A percentile compares a stretch with the other conserved stretches of the same genome.
These are phyloP conservation scores for Epichloe gansuensis DNA, from an alignment of 2,329 filamentous ascomycete species.

Conservation along the genomic window DNA sequence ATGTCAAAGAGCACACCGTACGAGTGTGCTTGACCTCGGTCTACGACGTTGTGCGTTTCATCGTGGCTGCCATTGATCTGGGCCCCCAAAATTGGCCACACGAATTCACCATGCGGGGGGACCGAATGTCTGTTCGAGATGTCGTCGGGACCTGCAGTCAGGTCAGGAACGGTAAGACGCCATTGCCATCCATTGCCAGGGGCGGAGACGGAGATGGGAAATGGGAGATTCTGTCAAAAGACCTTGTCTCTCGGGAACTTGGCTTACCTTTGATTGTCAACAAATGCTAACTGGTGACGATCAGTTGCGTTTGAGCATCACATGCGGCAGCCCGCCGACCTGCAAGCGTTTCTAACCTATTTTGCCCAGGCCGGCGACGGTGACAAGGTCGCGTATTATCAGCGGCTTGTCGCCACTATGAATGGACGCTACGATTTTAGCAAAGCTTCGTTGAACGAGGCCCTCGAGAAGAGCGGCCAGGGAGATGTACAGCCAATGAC, in stretches of 20 bases:
- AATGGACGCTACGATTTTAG: constrained; percentile 55
- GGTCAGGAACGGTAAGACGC: constrained; percentile 32
- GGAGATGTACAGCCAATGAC: constrained; percentile 33
- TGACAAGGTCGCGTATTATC: constrained; percentile 38
- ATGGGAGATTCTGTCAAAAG: neutral
- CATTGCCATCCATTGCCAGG: neutral
- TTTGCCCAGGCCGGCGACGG: constrained; percentile 35
- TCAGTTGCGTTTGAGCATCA: constrained; percentile 28
- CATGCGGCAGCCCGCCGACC: constrained; percentile 26
- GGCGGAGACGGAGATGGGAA: neutral
- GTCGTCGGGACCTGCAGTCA: constrained; percentile 38
- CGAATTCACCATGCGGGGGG: constrained; percentile 58
- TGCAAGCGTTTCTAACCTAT: constrained; percentile 26
- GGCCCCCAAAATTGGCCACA: constrained; percentile 47
- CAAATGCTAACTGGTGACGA: constrained; percentile 9
- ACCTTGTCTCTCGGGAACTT: neutral
- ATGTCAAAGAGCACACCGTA: constrained; percentile 34
- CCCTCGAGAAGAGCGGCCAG: constrained; percentile 22
- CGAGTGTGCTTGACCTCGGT: constrained; percentile 55
- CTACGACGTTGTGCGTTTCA: constrained; percentile 56
- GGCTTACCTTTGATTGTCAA: neutral
- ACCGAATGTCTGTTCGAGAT: constrained; percentile 46
- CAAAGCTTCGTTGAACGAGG: constrained; percentile 45
- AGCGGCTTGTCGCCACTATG: constrained; percentile 53
- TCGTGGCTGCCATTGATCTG: constrained; percentile 56